phyloP scores from a whole-genome alignment of 176 grass and related monocot genomes.

The Areca catechu region DNA sequence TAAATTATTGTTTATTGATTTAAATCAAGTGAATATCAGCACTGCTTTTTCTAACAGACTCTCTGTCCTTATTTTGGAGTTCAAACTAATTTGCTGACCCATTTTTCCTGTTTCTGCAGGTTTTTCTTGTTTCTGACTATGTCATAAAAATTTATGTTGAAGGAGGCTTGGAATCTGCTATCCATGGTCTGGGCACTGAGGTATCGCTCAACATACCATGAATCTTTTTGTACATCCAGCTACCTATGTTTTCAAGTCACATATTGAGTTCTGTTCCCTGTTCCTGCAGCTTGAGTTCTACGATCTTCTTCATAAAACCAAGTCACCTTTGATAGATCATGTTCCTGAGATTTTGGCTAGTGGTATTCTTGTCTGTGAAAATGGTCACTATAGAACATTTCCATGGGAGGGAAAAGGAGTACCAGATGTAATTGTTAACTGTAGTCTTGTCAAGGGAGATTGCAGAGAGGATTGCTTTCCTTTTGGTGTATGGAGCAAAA shows the following conservation, averaged over 20 bases:
- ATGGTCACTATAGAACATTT: conserved; percentile 44
- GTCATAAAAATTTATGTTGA: conserved; percentile 89
- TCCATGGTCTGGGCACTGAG: conserved; percentile 84
- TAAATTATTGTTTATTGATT: no score
- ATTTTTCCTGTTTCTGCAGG: conserved; percentile 33
- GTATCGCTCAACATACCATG: conserved; percentile 18
- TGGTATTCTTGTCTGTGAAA: conserved; percentile 67
- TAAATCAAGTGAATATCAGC: no score
- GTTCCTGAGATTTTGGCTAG: conserved; percentile 78
- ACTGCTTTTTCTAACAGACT: no score
- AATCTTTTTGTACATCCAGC: background rate
- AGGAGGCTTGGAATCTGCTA: conserved; percentile 55
- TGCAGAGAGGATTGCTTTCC: conserved; percentile 38
- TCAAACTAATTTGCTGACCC: no score
- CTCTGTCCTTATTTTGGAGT: no score
- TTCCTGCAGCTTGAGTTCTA: conserved; percentile 85
- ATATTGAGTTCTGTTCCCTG: conserved; percentile 14
- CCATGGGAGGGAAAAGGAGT: conserved; percentile 84
- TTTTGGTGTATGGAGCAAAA: conserved; percentile 90
- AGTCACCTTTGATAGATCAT: conserved; percentile 65
- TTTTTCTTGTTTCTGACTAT: conserved; percentile 73
- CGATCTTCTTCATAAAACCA: conserved; percentile 44
- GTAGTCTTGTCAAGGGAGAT: conserved; percentile 31
- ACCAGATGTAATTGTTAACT: conserved; percentile 49
- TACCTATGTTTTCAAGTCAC: conserved; percentile 8